Evolutionary conservation across 2,329 filamentous ascomycete genomes (phyloP).

Genomic region (Mariannaea elegans): DNA sequence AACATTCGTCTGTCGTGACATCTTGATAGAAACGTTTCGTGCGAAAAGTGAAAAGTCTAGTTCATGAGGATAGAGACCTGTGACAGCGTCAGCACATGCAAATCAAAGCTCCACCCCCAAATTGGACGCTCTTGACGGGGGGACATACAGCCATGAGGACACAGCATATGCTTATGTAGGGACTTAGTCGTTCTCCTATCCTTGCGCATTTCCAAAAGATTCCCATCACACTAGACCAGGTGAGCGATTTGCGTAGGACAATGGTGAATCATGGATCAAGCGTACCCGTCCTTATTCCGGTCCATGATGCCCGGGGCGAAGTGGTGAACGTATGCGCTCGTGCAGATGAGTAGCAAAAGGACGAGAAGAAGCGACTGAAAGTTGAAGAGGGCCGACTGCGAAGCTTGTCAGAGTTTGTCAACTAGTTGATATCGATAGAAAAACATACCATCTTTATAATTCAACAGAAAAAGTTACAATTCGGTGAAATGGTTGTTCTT

Average conservation of each 20-base stretch:
- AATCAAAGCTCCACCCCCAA: not conserved
- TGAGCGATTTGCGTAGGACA: conserved; percentile 20
- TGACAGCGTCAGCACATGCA: conserved; percentile 9
- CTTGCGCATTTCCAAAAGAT: conserved; percentile 97
- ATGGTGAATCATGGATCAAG: conserved; percentile 11
- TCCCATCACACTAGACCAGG: conserved; percentile 69
- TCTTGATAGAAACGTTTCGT: conserved; percentile 28
- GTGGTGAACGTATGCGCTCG: conserved; percentile 91
- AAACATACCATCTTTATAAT: conserved; percentile 40
- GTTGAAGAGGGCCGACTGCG: conserved; percentile 95
- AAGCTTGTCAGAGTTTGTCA: conserved; percentile 23
- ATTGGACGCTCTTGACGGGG: not conserved
- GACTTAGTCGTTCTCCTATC: conserved; percentile 91
- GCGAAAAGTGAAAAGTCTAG: conserved; percentile 42
- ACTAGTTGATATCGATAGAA: not conserved
- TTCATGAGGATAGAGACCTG: conserved; percentile 49
- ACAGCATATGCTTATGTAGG: conserved; percentile 94
- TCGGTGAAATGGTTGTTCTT: conserved; percentile 1
- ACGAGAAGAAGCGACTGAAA: conserved; percentile 97
- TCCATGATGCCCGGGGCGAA: conserved; percentile 91
- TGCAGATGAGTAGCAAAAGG: conserved; percentile 94
- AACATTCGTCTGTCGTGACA: conserved; percentile 36
- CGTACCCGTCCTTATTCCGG: conserved; percentile 88
- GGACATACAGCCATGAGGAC: conserved; percentile 85
- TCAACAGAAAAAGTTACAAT: not conserved